Base-by-base conservation (phyloP, 2,329 filamentous ascomycete species). In the Aspergillus sp. region DNA sequence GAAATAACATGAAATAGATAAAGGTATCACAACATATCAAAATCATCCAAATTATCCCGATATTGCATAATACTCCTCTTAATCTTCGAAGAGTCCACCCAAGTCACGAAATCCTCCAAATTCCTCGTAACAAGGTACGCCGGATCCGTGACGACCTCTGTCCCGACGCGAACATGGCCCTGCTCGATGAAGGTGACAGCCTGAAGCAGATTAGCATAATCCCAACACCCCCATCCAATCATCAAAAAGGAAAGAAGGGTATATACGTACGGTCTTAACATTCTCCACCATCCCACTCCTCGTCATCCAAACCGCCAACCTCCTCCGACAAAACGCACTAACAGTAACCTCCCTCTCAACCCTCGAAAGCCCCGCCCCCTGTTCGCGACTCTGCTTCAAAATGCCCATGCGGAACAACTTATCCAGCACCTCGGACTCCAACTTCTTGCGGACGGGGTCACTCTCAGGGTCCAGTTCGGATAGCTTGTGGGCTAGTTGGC, bases 1-100 rank as follows among this genome's bases (percentile, higher is more conserved):
- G 6, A 25, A 7, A 25, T 25, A 19, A 45, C 5, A 23, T 45
- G 19, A 13, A 36, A 36, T 36, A 2, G 5, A 13, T 13, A 36
- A 1, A 36, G 41, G 41, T 54, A 32, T 86, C 77, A 95, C 70
- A 96, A 80, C 73, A 97, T 80, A 80, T 98, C 94, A 73, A 96
- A 98, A 79, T 98, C 94, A 79, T 98, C 94, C 78, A 97, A 79
- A 82, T 96, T 91, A 78, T 97, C 92, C 69, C 92, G 87, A 76
- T 97, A 98, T 79, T 91, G 91, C 86, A 97, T 89, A 65, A 97
- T 96, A 74, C 92, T 95, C 74, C 90, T 86, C 89, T 96, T 97
- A 76, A 98, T 93, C 90, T 97, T 97, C 78, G 91, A 96, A 62
- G 91, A 92, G 70, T 96, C 91, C 9, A 94, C 89, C 94, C 94